Base-by-base conservation (phyloP, 352 stramenopile genomes). In the Aphanomyces euteiches region DNA sequence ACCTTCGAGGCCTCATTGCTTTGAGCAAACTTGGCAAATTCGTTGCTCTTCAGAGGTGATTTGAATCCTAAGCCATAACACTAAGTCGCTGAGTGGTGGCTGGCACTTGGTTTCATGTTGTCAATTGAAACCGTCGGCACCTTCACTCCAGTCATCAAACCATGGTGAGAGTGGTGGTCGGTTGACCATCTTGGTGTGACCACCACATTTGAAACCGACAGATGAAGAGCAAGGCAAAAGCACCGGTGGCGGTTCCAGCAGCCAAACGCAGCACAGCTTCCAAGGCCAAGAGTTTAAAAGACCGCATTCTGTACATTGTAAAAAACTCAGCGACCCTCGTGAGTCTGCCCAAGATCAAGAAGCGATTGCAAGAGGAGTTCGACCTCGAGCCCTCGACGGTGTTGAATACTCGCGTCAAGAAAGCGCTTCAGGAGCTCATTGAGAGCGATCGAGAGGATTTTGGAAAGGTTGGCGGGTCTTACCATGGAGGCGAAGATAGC, bases 281-380 rank as follows among this genome's bases (percentile, higher is more conserved):
- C 60, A 69, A 61, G 19, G 40, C 63, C 13, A 69, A 69, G 45
- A 69, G 43, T 3, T 21, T 69, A 17, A 69, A 60, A 21, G 63
- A 60, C 13, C 50, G 63, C 19, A 59, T 69, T 43, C 34, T 69
- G 40, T 69, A 60, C 43, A 34, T 69, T 17, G 5, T 69, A 21
- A n/a, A 38, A 17, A 36, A 36, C 5, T 41, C 63, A n/a, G 59
- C 63, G 4, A 13, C n/a, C 12, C 45, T 69, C 17, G 4, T 69
- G 8, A 39, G 63, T 39, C 34, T 47, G 10, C 41, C 41, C 10
- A 60, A 41, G 6, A 37, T 69, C 34, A 69, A 69, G 50, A 69
- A 69, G 38, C 63, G 15, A 3, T 47, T 69, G 5, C 7, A 59
- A 7, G 36, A 50, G 4, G 63, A 69, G 50, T 69, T 69, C 48